These are phyloP conservation scores for Globisporangium cystogenes DNA, from an alignment of 352 stramenopile genomes.

Conservation along the genomic window DNA sequence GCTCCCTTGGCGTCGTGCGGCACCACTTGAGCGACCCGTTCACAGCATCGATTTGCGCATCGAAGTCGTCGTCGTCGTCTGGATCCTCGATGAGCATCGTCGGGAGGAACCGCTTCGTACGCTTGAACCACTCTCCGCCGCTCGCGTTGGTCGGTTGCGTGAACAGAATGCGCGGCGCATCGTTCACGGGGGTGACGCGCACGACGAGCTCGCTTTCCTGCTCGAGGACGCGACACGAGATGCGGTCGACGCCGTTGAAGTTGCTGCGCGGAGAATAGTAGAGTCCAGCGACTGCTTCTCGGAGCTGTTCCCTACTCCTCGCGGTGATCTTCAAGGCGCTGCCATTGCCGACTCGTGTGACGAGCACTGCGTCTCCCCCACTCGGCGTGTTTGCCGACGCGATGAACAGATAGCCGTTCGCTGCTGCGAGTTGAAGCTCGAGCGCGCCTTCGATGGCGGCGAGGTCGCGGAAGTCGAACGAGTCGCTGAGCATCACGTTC, in stretches of 20 bases:
- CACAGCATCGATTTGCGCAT: conserved; percentile 19
- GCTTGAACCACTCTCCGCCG: conserved; percentile 17
- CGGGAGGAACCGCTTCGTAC: conserved; percentile 26
- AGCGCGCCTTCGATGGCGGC: conserved; percentile 1
- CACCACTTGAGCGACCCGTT: conserved; percentile 24
- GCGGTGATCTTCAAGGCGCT: conserved; percentile 6
- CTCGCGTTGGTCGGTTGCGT: neutral
- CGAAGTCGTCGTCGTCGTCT: conserved; percentile 25
- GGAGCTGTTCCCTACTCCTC: conserved; percentile 1
- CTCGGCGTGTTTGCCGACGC: neutral
- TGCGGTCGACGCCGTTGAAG: conserved; percentile 12
- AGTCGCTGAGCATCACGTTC: conserved; percentile 2
- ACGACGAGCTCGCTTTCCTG: conserved; percentile 5
- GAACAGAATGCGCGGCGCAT: conserved; percentile 11
- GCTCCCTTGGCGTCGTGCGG: conserved; percentile 4
- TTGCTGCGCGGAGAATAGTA: conserved; percentile 9
- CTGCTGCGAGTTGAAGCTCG: conserved; percentile 6
- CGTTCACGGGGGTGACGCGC: conserved; percentile 18
- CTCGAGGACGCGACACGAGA: neutral
- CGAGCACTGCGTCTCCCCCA: neutral
- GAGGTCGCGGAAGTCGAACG: conserved; percentile 4
- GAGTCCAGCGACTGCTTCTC: conserved; percentile 4
- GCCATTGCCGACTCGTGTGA: neutral
- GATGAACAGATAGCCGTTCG: conserved; percentile 5
- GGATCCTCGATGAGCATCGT: conserved; percentile 24